phyloP scores from a whole-genome alignment of 192 early-diverging fungal genomes.

The Entomortierella lignicola region DNA sequence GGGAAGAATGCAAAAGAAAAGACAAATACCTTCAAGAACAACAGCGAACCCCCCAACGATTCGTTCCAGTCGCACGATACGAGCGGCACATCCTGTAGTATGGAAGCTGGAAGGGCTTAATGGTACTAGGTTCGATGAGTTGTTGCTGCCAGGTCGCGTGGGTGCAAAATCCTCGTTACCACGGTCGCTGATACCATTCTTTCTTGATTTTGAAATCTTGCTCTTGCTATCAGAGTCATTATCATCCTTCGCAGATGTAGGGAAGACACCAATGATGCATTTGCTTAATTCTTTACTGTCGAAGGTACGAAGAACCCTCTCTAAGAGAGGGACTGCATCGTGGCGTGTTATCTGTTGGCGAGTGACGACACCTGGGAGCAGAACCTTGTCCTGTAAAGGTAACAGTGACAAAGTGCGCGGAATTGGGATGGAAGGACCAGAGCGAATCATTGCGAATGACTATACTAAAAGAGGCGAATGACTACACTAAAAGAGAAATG shows the following conservation, averaged over 20 bases:
- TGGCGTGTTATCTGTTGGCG: slow-evolving; percentile 67
- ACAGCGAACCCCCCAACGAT: slow-evolving; percentile 69
- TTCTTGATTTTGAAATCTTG: slow-evolving; percentile 3
- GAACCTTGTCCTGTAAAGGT: slow-evolving; percentile 65
- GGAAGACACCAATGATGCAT: slow-evolving; percentile 59
- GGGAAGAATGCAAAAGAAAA: no score
- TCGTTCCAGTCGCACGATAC: slow-evolving; percentile 67
- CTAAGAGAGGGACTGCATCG: slow-evolving; percentile 66
- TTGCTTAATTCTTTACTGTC: slow-evolving; percentile 55
- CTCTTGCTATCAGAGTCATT: slow-evolving; percentile 6
- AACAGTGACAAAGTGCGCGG: slow-evolving; percentile 62
- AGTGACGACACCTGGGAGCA: slow-evolving; percentile 73
- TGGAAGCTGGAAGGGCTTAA: slow-evolving; percentile 37
- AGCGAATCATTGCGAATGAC: slow-evolving; percentile 15
- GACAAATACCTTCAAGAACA: slow-evolving; percentile 70
- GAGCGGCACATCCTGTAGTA: slow-evolving; percentile 61
- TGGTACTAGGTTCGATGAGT: neutral
- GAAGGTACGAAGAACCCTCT: slow-evolving; percentile 51
- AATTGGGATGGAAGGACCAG: slow-evolving; percentile 39
- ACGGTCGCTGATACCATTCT: neutral
- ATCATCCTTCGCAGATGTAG: slow-evolving; percentile 2
- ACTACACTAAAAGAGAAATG: neutral
- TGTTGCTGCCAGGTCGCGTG: neutral
- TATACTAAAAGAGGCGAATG: neutral
- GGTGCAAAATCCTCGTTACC: slow-evolving; percentile 7